Evolutionary conservation across 2,329 filamentous ascomycete species (phyloP), one percentile per base, ranked within the genome.

Genomic region (Blumeria hordei): DNA sequence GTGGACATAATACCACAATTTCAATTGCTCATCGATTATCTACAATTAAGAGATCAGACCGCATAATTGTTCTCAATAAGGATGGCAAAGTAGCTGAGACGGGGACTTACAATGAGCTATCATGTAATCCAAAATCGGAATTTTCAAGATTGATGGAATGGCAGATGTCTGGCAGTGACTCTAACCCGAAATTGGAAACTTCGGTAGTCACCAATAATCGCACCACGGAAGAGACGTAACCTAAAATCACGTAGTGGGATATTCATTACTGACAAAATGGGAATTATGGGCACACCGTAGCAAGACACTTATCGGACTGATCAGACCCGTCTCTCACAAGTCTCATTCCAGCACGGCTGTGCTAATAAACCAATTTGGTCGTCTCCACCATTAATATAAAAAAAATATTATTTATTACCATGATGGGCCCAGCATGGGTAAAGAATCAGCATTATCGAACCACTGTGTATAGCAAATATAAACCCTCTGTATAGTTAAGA

Each of bases 141-240:
- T 98, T 98, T 65, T 90, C 81, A 62, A 92, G 84, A 69, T 73
- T 98, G 54, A 98, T 98, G 92, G 90, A 96, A 69, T 96, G 88
- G 88, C 92, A 98, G 70, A 85, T 96, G 78, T 92, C 77, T 62
- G 90, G 88, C 11, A 83, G 84, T 8, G 87, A 94, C 55, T 64
- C 72, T 8, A 11, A 43, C 9, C 6, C 12, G 21, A 4, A 28
- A 28, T 2, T 28, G 21, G 21, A 28, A 28, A 2, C 21, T 28
- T 28, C 21, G 21, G 21, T 28, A 28, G 4, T 28, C 21, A 28
- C 21, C 21, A 28, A 28, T 28, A 28, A 28, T 28, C 2, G 21
- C 21, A 28, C 21, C 21, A 28, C 21, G 4, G 4, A 28, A 28
- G 4, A 28, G 21, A 28, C 4, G 21, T 28, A 28, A 67, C 72